phyloP scores from a whole-genome alignment of 2,329 filamentous ascomycete species.

The Apiospora phragmitis region DNA sequence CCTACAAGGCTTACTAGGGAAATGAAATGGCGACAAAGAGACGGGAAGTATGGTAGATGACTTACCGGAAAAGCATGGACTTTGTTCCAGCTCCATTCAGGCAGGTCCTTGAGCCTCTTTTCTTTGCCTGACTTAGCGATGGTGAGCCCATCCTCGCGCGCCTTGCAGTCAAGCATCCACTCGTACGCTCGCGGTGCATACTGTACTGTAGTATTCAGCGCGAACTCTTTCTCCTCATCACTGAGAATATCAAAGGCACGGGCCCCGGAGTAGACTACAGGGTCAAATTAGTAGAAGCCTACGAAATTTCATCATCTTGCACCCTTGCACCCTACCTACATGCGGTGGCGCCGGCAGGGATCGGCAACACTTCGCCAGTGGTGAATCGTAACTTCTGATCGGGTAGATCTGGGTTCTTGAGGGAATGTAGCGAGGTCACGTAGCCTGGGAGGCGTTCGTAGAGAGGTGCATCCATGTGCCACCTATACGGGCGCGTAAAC shows the following conservation, averaged over 20 bases:
- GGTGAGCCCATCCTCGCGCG: constrained; percentile 68
- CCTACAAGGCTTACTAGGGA: constrained; percentile 60
- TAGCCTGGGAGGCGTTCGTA: constrained; percentile 74
- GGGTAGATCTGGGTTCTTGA: constrained; percentile 68
- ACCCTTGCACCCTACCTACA: constrained; percentile 45
- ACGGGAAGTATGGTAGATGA: background rate
- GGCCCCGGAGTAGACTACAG: constrained; percentile 8
- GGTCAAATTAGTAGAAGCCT: background rate
- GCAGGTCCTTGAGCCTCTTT: constrained; percentile 58
- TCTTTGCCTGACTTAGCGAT: constrained; percentile 67
- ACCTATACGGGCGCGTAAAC: constrained; percentile 66
- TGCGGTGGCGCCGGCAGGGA: constrained; percentile 77
- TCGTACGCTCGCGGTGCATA: constrained; percentile 81
- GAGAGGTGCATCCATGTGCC: constrained; percentile 79
- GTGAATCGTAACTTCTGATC: constrained; percentile 71
- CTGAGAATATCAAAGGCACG: constrained; percentile 54
- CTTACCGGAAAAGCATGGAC: constrained; percentile 9
- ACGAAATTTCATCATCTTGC: background rate
- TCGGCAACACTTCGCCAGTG: constrained; percentile 67
- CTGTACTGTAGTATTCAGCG: constrained; percentile 66
- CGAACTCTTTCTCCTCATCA: constrained; percentile 66
- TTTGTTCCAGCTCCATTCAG: constrained; percentile 29
- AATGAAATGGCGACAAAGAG: background rate
- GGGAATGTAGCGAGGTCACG: constrained; percentile 72
- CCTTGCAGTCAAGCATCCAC: constrained; percentile 73